These are phyloP conservation scores for Dianthus caryophyllus DNA, from an alignment of 148 eudicot species.

Conservation along the genomic window DNA sequence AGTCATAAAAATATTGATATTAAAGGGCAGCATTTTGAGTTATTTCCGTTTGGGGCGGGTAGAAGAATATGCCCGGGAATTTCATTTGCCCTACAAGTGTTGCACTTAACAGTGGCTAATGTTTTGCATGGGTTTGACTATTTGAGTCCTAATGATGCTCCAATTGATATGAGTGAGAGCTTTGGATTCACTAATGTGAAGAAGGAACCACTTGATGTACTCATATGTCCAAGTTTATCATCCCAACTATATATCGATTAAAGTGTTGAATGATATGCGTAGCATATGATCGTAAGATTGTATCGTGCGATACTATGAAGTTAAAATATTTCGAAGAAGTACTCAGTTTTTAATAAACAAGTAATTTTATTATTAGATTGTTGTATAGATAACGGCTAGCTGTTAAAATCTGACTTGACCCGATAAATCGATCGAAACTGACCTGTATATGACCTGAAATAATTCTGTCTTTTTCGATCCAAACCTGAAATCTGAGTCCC, in stretches of 20 bases:
- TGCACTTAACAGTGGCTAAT: slow-evolving; percentile 25
- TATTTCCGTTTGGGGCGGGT: slow-evolving; percentile 37
- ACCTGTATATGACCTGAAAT: too few species aligned
- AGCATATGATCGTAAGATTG: too few species aligned
- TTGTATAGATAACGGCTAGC: too few species aligned
- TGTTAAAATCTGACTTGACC: too few species aligned
- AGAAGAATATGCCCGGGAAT: slow-evolving; percentile 27
- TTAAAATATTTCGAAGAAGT: too few species aligned
- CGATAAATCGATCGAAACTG: too few species aligned
- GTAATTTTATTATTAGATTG: too few species aligned
- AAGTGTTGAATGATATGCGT: too few species aligned
- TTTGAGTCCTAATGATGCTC: slow-evolving; percentile 2
- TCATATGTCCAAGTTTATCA: slow-evolving; percentile 23
- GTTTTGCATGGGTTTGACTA: slow-evolving; percentile 33
- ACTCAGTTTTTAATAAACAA: too few species aligned
- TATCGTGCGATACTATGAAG: too few species aligned
- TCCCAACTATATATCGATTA: slow-evolving; percentile 7
- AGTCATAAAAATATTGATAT: slow-evolving; percentile 26
- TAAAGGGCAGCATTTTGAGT: slow-evolving; percentile 27
- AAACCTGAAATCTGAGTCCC: too few species aligned
- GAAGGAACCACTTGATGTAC: slow-evolving; percentile 29
- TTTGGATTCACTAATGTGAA: slow-evolving; percentile 26
- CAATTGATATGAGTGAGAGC: slow-evolving; percentile 32
- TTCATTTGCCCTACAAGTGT: slow-evolving; percentile 6
- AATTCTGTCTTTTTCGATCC: too few species aligned